These are phyloP conservation scores for Raffaelea albimanens DNA, from an alignment of 2,329 filamentous ascomycete genomes.

Conservation along the genomic window DNA sequence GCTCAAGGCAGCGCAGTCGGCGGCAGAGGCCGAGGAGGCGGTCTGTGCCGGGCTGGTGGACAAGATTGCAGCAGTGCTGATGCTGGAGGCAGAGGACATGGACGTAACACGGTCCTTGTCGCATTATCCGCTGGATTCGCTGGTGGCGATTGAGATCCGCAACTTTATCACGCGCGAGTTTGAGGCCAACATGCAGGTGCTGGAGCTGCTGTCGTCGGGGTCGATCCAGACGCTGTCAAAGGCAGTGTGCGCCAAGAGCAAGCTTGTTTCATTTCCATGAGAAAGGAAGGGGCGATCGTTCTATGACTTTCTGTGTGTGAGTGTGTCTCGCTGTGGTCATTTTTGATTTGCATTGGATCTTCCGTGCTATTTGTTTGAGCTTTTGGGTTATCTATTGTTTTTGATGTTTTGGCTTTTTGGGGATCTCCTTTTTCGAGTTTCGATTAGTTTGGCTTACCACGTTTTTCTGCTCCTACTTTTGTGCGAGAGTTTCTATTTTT, in stretches of 20 bases:
- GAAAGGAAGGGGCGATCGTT: not conserved
- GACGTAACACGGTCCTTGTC: conserved; percentile 31
- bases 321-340: not conserved
- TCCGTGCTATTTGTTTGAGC: too few relatives aligned
- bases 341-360: not conserved
- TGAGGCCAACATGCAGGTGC: conserved; percentile 40
- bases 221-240: conserved; percentile 19
- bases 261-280: conserved; percentile 1
- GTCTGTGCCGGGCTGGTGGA: conserved; percentile 34
- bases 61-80: conserved; percentile 38
- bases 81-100: conserved; percentile 38
- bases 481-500: conserved; percentile 1
- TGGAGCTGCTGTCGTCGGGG: conserved; percentile 43
- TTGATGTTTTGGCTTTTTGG: too few relatives aligned
- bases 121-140: conserved; percentile 35
- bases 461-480: not conserved
- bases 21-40: conserved; percentile 32
- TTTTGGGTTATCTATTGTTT: too few relatives aligned
- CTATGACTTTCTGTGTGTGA: too few relatives aligned
- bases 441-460: too few relatives aligned
- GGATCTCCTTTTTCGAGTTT: not conserved
- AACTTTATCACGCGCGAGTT: conserved; percentile 41
- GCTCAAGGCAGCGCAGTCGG: conserved; percentile 29
- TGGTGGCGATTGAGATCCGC: conserved; percentile 39
- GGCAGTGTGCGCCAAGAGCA: conserved; percentile 13